Base-by-base conservation (phyloP, 371 early-diverging fungal species). In the Coemansia sp. region DNA sequence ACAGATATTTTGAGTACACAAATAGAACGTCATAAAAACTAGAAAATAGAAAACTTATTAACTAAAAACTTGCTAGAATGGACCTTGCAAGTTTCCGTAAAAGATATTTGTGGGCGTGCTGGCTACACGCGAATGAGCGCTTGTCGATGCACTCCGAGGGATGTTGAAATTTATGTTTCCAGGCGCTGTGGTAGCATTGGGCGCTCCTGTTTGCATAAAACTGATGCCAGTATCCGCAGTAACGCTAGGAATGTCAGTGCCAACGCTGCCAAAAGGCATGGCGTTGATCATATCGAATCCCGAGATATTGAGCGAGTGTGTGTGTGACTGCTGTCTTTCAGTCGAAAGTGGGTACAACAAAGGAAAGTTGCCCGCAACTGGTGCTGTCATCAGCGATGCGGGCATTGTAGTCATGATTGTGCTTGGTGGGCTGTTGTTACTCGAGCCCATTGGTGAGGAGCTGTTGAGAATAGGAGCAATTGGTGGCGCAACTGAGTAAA, bases 61-160 rank as follows among this genome's bases (percentile, higher is more conserved):
- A 6, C 47, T 4, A 26, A 29, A 48, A 48, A 5, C 8, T 14
- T 18, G 18, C n/a, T 37, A 29, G 7, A 22, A 42, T 24, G 18
- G 57, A 8, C 18, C n/a, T 31, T n/a, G 34, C 13, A 47, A 6
- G 18, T 47, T 40, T 5, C 14, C 22, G 22, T 18, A 7, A 8
- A 57, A 56, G 6, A 64, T 16, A n/a, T 57, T 48, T 21, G 57
- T 47, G 3, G 64, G 64, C 22, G 58, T 48, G 39, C 64, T 64
- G 10, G 26, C 48, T 7, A 22, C 57, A 21, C 64, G 56, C 18
- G 10, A 16, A 24, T 48, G 64, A 0, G 64, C 21, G n/a, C 13
- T 42, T 24, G 42, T 27, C 13, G 42, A 21, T 18, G 42, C 21
- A 16, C 39, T 55, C 7, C 37, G 31, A 4, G 56, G 39, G 3